Conservation (phyloP, 225 moss, liverwort and hornwort genomes). For the Physcomitrellopsis africana region DNA sequence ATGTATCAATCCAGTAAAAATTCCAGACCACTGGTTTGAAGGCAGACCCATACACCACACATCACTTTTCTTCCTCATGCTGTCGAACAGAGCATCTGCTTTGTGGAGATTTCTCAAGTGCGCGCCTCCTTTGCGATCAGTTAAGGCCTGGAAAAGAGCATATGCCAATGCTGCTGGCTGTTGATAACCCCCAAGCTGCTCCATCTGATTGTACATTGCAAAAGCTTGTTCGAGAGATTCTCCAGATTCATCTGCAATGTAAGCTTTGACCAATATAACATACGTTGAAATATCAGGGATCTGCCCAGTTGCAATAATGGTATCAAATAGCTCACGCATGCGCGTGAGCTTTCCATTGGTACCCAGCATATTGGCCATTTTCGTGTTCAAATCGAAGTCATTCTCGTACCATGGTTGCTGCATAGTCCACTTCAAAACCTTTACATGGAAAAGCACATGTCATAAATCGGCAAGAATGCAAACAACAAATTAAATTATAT, state of each 20-base stretch:
- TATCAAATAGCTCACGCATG: conserved; percentile 78
- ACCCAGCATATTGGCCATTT: conserved; percentile 77
- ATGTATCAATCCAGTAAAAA: conserved; percentile 72
- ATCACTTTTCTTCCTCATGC: conserved; percentile 47
- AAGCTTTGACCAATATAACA: conserved; percentile 75
- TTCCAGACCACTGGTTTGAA: conserved; percentile 49
- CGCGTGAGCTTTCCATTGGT: conserved; percentile 76
- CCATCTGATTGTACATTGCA: conserved; percentile 85
- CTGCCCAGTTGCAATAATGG: conserved; percentile 70
- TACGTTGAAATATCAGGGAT: conserved; percentile 78
- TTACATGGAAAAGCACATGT: conserved; percentile 31
- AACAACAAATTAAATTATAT: neutral
- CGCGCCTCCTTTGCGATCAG: conserved; percentile 57
- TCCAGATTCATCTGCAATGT: conserved; percentile 64
- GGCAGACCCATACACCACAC: conserved; percentile 41
- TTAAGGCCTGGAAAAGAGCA: conserved; percentile 73
- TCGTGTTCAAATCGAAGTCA: conserved; percentile 77
- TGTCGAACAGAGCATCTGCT: conserved; percentile 73
- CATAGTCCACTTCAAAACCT: conserved; percentile 98
- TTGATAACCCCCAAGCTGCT: conserved; percentile 77
- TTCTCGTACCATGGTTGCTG: conserved; percentile 89
- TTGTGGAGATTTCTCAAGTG: conserved; percentile 65
- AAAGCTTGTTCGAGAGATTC: conserved; percentile 68
- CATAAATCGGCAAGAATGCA: conserved; percentile 13
- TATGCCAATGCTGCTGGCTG: conserved; percentile 76